These are phyloP conservation scores for Parachlorella kessleri DNA, from an alignment of 139 green algal species.

Conservation along the genomic window DNA sequence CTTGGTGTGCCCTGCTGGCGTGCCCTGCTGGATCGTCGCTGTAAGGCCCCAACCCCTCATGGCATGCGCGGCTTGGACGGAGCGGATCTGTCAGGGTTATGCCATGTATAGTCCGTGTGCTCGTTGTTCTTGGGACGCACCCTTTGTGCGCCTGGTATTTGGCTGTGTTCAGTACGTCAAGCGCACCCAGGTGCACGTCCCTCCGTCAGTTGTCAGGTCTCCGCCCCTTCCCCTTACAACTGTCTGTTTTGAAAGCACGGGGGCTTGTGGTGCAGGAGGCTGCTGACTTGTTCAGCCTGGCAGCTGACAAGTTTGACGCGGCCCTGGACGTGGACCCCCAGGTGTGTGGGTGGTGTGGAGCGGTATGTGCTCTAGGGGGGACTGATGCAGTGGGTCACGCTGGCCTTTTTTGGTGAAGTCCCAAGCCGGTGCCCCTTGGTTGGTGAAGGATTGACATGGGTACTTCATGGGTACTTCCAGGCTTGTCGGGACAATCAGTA, in stretches of 20 bases:
- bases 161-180: no score
- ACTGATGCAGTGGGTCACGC: not conserved
- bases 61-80: not conserved
- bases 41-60: not conserved
- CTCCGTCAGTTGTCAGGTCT: no score
- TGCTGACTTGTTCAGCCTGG: conserved; percentile 28
- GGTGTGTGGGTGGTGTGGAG: not conserved
- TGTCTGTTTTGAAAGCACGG: not conserved
- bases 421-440: no score
- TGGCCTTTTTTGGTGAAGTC: not conserved
- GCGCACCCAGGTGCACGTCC: no score
- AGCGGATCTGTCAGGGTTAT: no score
- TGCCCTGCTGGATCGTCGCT: not conserved
- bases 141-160: no score
- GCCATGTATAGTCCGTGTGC: not conserved
- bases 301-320: conserved; percentile 46
- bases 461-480: no score
- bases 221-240: not conserved
- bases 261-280: not conserved
- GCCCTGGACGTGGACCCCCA: conserved; percentile 30
- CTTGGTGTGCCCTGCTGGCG: not conserved
- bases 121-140: not conserved
- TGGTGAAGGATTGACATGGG: no score
- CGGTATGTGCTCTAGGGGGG: not conserved
- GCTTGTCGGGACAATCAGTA: no score